phyloP scores from a whole-genome alignment of 2,329 filamentous ascomycete genomes.

The Botrytis pseudocinerea region DNA sequence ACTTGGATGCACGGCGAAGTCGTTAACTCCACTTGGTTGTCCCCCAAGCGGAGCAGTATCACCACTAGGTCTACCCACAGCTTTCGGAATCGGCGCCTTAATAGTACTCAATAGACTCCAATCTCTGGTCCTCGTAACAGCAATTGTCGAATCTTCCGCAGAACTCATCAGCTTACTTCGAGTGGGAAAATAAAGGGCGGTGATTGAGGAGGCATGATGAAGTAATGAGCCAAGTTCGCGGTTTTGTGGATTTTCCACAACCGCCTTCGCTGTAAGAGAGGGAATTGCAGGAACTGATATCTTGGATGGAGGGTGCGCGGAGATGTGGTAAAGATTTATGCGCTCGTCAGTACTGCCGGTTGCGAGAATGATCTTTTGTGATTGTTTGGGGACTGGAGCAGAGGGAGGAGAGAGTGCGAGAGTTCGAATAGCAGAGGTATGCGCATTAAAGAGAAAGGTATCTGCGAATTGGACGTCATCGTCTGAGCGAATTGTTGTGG shows the following conservation, averaged over 20 bases:
- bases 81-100: conserved; percentile 83
- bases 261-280: conserved; percentile 68
- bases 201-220: conserved; percentile 83
- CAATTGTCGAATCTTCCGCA: conserved; percentile 88
- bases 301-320: conserved; percentile 63
- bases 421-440: conserved; percentile 85
- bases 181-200: conserved; percentile 77
- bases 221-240: conserved; percentile 82
- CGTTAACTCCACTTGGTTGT: conserved; percentile 85
- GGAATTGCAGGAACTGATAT: conserved; percentile 61
- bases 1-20: conserved; percentile 92
- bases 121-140: conserved; percentile 82
- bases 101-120: conserved; percentile 86
- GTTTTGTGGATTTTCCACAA: conserved; percentile 83
- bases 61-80: conserved; percentile 77
- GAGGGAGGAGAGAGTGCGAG: conserved; percentile 81
- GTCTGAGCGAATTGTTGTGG: conserved; percentile 62
- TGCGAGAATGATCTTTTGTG: conserved; percentile 84
- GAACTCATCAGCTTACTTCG: conserved; percentile 84
- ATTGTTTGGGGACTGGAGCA: conserved; percentile 57
- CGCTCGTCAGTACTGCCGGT: conserved; percentile 91
- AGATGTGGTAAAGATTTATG: conserved; percentile 92
- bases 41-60: conserved; percentile 84
- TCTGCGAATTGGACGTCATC: conserved; percentile 71
- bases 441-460: conserved; percentile 93